Evolutionary conservation across 352 stramenopile genomes (phyloP).

Genomic region (Pythium myriotylum): DNA sequence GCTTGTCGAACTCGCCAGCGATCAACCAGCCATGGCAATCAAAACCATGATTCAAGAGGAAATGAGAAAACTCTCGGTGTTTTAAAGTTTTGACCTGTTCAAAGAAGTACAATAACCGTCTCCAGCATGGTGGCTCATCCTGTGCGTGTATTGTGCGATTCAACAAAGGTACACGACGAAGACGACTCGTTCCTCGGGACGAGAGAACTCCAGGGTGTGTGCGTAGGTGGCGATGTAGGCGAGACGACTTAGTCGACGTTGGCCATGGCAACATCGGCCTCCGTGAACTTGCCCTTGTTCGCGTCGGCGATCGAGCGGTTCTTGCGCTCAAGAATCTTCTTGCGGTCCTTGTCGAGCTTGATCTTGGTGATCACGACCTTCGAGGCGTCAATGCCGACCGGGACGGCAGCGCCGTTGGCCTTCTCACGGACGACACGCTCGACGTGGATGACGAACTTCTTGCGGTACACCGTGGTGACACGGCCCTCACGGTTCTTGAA

Average conservation of each 20-base stretch:
- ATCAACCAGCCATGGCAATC: conserved; percentile 61
- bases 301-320: conserved; percentile 84
- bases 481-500: conserved; percentile 99
- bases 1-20: conserved; percentile 73
- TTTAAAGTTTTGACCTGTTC: neutral
- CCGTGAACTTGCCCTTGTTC: conserved; percentile 91
- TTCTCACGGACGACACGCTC: conserved; percentile 99
- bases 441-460: conserved; percentile 99
- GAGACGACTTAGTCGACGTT: conserved; percentile 82
- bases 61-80: conserved; percentile 52
- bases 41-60: conserved; percentile 75
- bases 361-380: conserved; percentile 99
- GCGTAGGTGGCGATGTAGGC: conserved; percentile 1
- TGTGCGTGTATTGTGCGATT: conserved; percentile 24
- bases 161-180: conserved; percentile 15
- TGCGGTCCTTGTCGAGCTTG: conserved; percentile 99
- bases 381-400: conserved; percentile 97
- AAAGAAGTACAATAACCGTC: neutral
- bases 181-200: conserved; percentile 6
- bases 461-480: conserved; percentile 97
- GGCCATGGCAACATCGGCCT: conserved; percentile 86
- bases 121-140: conserved; percentile 23
- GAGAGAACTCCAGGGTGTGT: conserved; percentile 11
- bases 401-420: conserved; percentile 96
- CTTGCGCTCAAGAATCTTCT: conserved; percentile 99